Conservation (phyloP, 2,329 filamentous ascomycete species). For the Aaosphaeria arxii region DNA sequence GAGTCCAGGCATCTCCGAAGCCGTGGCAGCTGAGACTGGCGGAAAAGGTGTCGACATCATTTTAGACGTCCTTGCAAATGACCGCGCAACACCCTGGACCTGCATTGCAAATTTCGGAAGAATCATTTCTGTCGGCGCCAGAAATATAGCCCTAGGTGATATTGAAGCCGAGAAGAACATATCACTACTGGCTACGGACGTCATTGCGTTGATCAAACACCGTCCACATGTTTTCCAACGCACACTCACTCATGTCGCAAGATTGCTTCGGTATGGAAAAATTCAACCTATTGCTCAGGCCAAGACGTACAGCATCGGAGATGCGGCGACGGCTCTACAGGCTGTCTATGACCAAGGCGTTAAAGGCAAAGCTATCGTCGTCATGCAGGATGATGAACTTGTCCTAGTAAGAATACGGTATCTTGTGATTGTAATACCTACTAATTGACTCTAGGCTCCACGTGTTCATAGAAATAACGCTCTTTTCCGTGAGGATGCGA, state of each 20-base stretch:
- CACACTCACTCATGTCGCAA: slow-evolving; percentile 11
- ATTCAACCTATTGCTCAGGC: slow-evolving; percentile 7
- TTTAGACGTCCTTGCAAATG: slow-evolving; percentile 22
- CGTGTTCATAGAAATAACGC: not conserved
- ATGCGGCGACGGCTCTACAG: slow-evolving; percentile 13
- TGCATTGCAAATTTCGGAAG: slow-evolving; percentile 40
- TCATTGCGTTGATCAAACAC: slow-evolving; percentile 8
- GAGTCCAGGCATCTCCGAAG: slow-evolving; percentile 19
- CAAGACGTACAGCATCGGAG: slow-evolving; percentile 9
- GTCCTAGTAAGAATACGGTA: slow-evolving; percentile 13
- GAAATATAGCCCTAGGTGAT: slow-evolving; percentile 2
- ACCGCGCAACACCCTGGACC: slow-evolving; percentile 38
- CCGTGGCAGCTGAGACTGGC: slow-evolving; percentile 20
- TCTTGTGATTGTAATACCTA: not conserved
- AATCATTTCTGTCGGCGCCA: slow-evolving; percentile 6
- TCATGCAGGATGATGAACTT: slow-evolving; percentile 13
- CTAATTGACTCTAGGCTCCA: slow-evolving; percentile 1
- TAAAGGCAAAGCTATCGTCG: slow-evolving; percentile 14
- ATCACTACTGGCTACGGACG: slow-evolving; percentile 10
- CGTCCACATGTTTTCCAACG: slow-evolving; percentile 14
- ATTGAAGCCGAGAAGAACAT: slow-evolving; percentile 10
- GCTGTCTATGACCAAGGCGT: slow-evolving; percentile 6
- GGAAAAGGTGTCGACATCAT: slow-evolving; percentile 35
- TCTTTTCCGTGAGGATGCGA: slow-evolving; percentile 6
- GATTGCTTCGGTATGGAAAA: slow-evolving; percentile 14